Evolutionary conservation across 768 basidiomycete genomes (phyloP).

Genomic region (Podaxis sp.): DNA sequence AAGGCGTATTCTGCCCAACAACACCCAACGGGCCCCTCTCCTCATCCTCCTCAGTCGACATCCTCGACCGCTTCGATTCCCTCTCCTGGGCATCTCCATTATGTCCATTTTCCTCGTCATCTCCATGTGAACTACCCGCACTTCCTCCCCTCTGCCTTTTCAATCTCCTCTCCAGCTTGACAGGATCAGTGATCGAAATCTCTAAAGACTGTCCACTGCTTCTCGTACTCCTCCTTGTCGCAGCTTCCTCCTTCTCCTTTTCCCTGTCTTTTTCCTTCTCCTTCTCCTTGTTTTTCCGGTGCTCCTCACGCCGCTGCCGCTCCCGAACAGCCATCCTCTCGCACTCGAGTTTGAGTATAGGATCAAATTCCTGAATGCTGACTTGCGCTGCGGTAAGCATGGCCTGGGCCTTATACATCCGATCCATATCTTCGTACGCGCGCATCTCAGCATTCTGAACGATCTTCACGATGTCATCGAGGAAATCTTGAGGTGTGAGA

Average conservation of each 20-base stretch:
- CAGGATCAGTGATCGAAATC: constrained; percentile 70
- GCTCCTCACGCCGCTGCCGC: constrained; percentile 60
- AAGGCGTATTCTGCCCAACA: constrained; percentile 32
- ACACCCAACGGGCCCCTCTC: constrained; percentile 53
- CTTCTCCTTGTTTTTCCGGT: constrained; percentile 50
- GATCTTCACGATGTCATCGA: constrained; percentile 79
- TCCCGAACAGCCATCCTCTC: constrained; percentile 83
- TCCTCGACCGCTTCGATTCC: constrained; percentile 59
- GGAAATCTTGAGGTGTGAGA: constrained; percentile 84
- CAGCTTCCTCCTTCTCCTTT: constrained; percentile 31
- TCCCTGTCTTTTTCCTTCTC: constrained; percentile 38
- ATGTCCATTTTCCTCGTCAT: constrained; percentile 55
- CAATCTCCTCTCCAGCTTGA: constrained; percentile 69
- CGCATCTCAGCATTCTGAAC: constrained; percentile 70
- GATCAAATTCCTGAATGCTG: constrained; percentile 84
- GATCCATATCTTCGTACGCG: constrained; percentile 65
- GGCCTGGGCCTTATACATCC: constrained; percentile 78
- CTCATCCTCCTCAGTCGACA: constrained; percentile 43
- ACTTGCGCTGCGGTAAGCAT: constrained; percentile 88
- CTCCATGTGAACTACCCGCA: constrained; percentile 47
- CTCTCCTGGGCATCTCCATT: constrained; percentile 33
- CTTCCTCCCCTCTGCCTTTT: constrained; percentile 66
- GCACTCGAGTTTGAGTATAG: constrained; percentile 77
- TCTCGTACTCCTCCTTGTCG: constrained; percentile 66
- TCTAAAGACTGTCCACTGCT: constrained; percentile 74